A percentile compares a stretch with the other conserved stretches of the same genome.
These are phyloP conservation scores for Jatropha podagrica DNA, from an alignment of 441 rosid species.

Conservation along the genomic window DNA sequence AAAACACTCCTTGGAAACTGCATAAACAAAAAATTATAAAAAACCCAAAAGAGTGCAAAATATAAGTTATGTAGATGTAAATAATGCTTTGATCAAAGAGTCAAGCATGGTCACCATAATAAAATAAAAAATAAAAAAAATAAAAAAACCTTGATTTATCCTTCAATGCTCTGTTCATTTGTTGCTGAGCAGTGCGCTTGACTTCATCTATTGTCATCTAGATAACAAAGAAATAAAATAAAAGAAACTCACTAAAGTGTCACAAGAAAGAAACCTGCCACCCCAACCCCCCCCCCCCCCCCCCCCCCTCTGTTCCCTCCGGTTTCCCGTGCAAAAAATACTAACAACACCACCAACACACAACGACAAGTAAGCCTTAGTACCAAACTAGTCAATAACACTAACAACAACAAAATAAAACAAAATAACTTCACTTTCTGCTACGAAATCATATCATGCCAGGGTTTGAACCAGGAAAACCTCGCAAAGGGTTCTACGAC, in stretches of 20 bases:
- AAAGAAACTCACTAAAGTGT: background rate
- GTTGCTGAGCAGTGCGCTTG: slow-evolving; percentile 96
- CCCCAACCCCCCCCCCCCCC: background rate
- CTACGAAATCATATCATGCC: background rate
- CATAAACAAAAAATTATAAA: background rate
- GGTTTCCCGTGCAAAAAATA: no score
- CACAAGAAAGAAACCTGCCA: background rate
- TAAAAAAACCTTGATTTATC: slow-evolving; percentile 79
- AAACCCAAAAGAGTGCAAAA: background rate
- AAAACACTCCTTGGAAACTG: background rate
- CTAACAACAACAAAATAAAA: no score
- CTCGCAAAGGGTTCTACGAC: background rate
- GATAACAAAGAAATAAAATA: slow-evolving; percentile 14
- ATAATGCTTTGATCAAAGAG: background rate
- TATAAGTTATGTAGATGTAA: background rate
- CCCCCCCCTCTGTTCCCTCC: background rate
- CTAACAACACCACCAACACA: no score
- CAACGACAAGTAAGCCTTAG: no score
- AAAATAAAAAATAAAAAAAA: slow-evolving; percentile 6
- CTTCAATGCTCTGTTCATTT: slow-evolving; percentile 88
- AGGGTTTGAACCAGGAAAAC: background rate
- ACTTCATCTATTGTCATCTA: slow-evolving; percentile 99
- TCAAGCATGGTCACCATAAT: background rate
- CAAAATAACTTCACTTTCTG: background rate
- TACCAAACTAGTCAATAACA: no score